Percentiles rank a stretch among this genome's conserved stretches.
These are phyloP conservation scores for Bacidia rubella DNA, from an alignment of 495 filamentous ascomycete species.

Conservation along the genomic window DNA sequence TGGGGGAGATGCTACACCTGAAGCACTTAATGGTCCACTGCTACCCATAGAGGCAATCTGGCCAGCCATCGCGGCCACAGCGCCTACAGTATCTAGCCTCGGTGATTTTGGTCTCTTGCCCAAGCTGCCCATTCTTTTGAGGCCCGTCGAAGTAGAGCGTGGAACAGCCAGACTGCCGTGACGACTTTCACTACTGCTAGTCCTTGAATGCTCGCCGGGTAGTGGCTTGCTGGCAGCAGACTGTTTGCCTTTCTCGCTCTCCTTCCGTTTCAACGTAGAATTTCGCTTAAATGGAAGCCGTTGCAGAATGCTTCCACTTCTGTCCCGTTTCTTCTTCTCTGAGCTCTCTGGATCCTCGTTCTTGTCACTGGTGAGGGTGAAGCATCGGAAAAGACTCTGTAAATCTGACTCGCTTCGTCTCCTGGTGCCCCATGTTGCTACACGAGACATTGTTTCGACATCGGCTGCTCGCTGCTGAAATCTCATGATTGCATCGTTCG, in stretches of 20 bases:
- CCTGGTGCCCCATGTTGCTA: slow-evolving; percentile 62
- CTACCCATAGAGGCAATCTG: slow-evolving; percentile 50
- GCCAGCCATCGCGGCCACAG: slow-evolving; percentile 48
- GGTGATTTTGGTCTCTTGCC: slow-evolving; percentile 44
- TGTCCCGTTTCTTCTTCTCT: slow-evolving; percentile 24
- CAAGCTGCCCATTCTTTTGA: slow-evolving; percentile 41
- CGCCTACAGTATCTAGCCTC: slow-evolving; percentile 43
- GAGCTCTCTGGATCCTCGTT: slow-evolving; percentile 28
- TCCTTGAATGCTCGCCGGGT: slow-evolving; percentile 21
- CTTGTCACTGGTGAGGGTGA: slow-evolving; percentile 33
- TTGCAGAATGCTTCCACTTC: slow-evolving; percentile 30
- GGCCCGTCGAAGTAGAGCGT: slow-evolving; percentile 17
- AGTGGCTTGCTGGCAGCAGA: slow-evolving; percentile 20
- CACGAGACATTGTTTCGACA: slow-evolving; percentile 41
- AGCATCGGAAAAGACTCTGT: slow-evolving; percentile 48
- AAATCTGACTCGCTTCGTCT: slow-evolving; percentile 48
- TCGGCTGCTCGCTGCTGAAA: slow-evolving; percentile 31
- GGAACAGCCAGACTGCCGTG: slow-evolving; percentile 40
- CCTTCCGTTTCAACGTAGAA: slow-evolving; percentile 35
- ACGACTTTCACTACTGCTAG: slow-evolving; percentile 22
- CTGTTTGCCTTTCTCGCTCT: slow-evolving; percentile 26
- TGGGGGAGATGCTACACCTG: slow-evolving; percentile 37
- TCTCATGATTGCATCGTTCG: slow-evolving; percentile 32
- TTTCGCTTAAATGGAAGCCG: slow-evolving; percentile 44
- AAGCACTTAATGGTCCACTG: slow-evolving; percentile 44